Evolutionary conservation across 179 eudicot species (phyloP).

Genomic region (Actinidia arguta): DNA sequence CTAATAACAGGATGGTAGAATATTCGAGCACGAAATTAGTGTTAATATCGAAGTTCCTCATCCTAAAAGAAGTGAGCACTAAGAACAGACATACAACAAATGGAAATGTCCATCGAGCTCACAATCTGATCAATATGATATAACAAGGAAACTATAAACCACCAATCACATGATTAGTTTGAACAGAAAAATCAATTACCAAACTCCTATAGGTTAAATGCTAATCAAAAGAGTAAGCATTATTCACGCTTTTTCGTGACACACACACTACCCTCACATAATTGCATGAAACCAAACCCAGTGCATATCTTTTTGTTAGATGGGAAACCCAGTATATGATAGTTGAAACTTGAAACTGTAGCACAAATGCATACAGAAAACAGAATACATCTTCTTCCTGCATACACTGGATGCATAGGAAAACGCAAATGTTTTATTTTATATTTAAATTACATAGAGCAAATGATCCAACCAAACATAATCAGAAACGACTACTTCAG

Average conservation of each 20-base stretch:
- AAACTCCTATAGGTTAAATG: neutral
- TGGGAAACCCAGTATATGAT: too few relatives aligned
- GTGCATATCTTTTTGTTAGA: too few relatives aligned
- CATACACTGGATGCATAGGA: neutral
- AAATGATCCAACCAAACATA: neutral
- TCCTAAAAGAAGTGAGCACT: neutral
- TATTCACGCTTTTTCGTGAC: neutral
- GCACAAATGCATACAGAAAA: neutral
- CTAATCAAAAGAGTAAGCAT: neutral
- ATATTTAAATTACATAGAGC: neutral
- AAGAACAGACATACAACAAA: neutral
- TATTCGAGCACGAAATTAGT: neutral
- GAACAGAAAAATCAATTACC: neutral
- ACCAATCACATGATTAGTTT: neutral
- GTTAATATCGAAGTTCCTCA: neutral
- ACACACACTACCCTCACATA: neutral
- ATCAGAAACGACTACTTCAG: neutral
- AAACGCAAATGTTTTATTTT: neutral
- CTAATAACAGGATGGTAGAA: neutral
- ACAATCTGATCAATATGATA: neutral
- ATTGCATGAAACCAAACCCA: too few relatives aligned
- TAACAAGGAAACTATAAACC: too few relatives aligned
- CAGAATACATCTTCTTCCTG: neutral
- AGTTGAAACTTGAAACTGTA: neutral
- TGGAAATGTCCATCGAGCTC: neutral